Evolutionary conservation across 2,329 filamentous ascomycete species (phyloP), one percentile per base, ranked within the genome.

Genomic region (Metarhizium brunneum): DNA sequence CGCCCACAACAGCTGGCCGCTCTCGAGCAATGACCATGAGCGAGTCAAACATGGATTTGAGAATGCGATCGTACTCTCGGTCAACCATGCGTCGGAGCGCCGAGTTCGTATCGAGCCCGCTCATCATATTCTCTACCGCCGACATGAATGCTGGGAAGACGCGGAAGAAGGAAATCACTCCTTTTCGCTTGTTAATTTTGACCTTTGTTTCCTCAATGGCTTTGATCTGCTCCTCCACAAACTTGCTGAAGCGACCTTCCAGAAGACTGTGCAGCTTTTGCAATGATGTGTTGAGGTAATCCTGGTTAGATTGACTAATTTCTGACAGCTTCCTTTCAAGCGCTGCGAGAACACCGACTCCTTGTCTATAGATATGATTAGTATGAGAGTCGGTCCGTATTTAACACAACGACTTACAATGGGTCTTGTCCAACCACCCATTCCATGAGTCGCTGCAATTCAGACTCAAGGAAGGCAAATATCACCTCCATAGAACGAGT

Each of bases 191-290:
- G 77, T 96, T 96, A 72, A 96, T 91, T 76, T 96, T 96, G 69
- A 99, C 92, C 72, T 97, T 97, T 43, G 92, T 97, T 59, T 97
- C 94, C 72, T 97, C 94, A 60, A 97, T 96, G 5, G 91, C 92
- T 30, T 90, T 88, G 57, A 97, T 88, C 69, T 99, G 94, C 60
- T 96, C 90, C 62, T 97, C 92, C 8, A 97, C 84, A 64, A 97
- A 96, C 59, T 89, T 90, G 58, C 81, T 85, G 74, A 96, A 96
- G 2, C 89, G 82, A 2, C 82, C 80, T 61, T 87, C 83, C 18
- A 97, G 76, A 47, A 82, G 82, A 55, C 84, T 81, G 62, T 94
- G 89, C 10, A 95, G 76, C 65, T 90, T 91, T 63, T 94, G 87
- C 2, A 97, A 75, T 2, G 88, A 77, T 53, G 83, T 86, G 53